Conservation (phyloP, 345 rosid species). For the Litchi chinensis region DNA sequence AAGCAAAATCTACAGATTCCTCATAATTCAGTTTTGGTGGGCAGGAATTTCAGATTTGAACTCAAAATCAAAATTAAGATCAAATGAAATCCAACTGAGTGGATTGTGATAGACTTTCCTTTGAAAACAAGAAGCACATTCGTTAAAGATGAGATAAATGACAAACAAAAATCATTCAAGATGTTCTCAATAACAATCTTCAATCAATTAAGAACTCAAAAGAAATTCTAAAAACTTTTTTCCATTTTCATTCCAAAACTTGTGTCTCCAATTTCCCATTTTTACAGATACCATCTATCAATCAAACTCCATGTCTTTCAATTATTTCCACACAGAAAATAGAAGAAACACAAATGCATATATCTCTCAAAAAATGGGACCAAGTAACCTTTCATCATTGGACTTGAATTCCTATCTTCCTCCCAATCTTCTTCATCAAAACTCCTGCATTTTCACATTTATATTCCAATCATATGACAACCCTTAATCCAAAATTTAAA, state of each 20-base stretch:
- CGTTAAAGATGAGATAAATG: slow-evolving; percentile 17
- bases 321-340: slow-evolving; percentile 17
- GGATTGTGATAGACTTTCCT: background rate
- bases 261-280: slow-evolving; percentile 30
- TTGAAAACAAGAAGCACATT: slow-evolving; percentile 11
- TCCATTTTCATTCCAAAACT: slow-evolving; percentile 15
- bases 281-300: slow-evolving; percentile 30
- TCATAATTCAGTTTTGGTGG: background rate
- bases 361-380: slow-evolving; percentile 11
- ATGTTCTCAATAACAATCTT: background rate
- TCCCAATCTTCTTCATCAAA: slow-evolving; percentile 39
- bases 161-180: slow-evolving; percentile 30
- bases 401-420: slow-evolving; percentile 49
- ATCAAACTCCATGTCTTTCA: slow-evolving; percentile 23
- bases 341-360: slow-evolving; percentile 10
- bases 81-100: background rate
- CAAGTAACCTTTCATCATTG: slow-evolving; percentile 37
- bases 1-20: background rate
- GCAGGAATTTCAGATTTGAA: too few relatives aligned
- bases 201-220: slow-evolving; percentile 2
- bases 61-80: background rate
- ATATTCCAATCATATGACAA: slow-evolving; percentile 4
- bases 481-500: background rate
- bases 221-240: background rate
- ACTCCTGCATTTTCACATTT: slow-evolving; percentile 35